Conservation (phyloP, 2,329 filamentous ascomycete genomes). For the Neofusicoccum umdonicola region DNA sequence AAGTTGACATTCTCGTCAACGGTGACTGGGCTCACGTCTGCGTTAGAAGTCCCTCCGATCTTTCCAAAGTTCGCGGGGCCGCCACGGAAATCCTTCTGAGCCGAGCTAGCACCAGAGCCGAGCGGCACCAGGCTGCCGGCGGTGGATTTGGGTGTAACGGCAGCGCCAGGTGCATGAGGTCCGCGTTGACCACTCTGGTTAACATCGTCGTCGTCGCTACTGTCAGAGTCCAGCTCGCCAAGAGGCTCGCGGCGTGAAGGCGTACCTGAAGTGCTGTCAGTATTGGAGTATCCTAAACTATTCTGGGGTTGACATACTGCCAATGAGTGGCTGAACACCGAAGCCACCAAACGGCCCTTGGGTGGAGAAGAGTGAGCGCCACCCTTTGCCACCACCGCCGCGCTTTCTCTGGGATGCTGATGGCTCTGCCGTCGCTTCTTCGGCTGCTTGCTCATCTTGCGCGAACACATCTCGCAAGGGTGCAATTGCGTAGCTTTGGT, state of each 20-base stretch:
- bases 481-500: constrained; percentile 83
- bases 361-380: constrained; percentile 82
- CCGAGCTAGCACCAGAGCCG: constrained; percentile 54
- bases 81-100: constrained; percentile 47
- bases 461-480: constrained; percentile 65
- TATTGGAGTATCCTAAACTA: too few relatives aligned
- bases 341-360: constrained; percentile 91
- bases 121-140: constrained; percentile 48
- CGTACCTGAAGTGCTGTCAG: too few relatives aligned
- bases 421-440: constrained; percentile 64
- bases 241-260: constrained; percentile 44
- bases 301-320: constrained; percentile 55
- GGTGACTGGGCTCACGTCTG: constrained; percentile 90
- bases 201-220: constrained; percentile 79
- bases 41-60: constrained; percentile 87
- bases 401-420: constrained; percentile 64
- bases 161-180: constrained; percentile 24
- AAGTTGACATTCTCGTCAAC: constrained; percentile 93
- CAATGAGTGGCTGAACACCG: constrained; percentile 68
- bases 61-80: constrained; percentile 84
- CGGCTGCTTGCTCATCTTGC: constrained; percentile 69
- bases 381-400: constrained; percentile 58
- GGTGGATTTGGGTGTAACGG: neutral
- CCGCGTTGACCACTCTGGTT: constrained; percentile 3
- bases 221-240: constrained; percentile 66